Base-by-base conservation (phyloP, 164 flowering plant genomes). In the Echeveria elegans region DNA sequence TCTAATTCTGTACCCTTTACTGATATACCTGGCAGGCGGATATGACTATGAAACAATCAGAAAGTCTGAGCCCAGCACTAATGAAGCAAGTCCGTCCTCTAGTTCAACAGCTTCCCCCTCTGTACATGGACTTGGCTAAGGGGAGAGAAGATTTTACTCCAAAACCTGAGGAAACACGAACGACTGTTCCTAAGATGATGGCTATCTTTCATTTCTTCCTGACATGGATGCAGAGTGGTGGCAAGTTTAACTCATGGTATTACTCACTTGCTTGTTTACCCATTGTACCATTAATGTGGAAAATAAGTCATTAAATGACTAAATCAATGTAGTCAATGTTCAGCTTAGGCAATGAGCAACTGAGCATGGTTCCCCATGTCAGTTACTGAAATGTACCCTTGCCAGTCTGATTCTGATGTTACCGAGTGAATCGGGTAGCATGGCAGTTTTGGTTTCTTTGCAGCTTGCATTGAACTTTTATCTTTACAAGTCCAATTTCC, bases 131-230 rank as follows among this genome's bases (percentile, higher is more conserved):
- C 76, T 86, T 93, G 72, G 83, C 75, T 28, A 86, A 86, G 36
- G 97, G 98, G 58, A 82, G 90, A 78, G 97, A 93, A 79, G 88
- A 90, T 71, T 90, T 90, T 76, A 76, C 69, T 75, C 98, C 98
- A 50, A 90, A 81, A 75, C 98, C 98, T 43, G 98, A 93, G 76
- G 98, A 93, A 79, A 93, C 97, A 68, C 85, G 82, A 65, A n/a
- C 71, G 86, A 74, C 81, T 90, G 76, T 68, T 68, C 24, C 43
- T 64, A 63, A 68, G 21, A 63, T 31, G 24, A 19, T 47, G 10
- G n/a, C 66, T 34, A 12, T 37, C 45, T 34, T 63, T 63, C 47
- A 37, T 1, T 2, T 14, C 24, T 10, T 18, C 29, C 29, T 63
- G 38, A 19, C 26, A 63, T 34, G 45, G 26, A 34, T 63, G 29